Evolutionary conservation across 768 basidiomycete species (phyloP).

Genomic region (Plicaturopsis crispa): DNA sequence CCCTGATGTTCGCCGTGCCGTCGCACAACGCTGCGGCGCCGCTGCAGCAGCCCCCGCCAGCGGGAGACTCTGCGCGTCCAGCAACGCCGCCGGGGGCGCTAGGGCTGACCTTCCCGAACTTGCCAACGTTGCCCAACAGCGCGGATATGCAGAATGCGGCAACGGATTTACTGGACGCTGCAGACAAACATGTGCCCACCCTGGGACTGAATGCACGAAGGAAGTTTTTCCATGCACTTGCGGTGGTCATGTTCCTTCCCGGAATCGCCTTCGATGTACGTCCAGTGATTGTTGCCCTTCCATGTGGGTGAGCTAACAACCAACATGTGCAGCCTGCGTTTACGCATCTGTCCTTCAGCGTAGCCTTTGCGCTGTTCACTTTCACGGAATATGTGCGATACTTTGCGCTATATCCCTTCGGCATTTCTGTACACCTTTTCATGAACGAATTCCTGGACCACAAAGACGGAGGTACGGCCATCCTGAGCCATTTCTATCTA

Average conservation of each 20-base stretch:
- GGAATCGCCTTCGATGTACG: constrained; percentile 89
- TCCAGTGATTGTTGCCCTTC: constrained; percentile 16
- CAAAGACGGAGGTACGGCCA: constrained; percentile 92
- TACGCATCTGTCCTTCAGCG: constrained; percentile 89
- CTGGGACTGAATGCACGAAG: constrained; percentile 85
- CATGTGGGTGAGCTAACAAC: constrained; percentile 1
- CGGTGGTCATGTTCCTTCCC: constrained; percentile 94
- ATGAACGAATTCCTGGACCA: constrained; percentile 96
- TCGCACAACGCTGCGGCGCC: constrained; percentile 9
- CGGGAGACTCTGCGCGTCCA: too few relatives aligned
- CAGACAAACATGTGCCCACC: constrained; percentile 86
- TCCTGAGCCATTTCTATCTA: constrained; percentile 95
- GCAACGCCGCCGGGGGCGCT: constrained; percentile 18
- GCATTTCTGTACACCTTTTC: constrained; percentile 88
- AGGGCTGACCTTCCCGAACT: constrained; percentile 27
- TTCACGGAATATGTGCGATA: constrained; percentile 98
- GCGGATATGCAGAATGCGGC: constrained; percentile 57
- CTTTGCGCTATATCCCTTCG: constrained; percentile 96
- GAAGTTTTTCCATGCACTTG: constrained; percentile 95
- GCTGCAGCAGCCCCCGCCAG: constrained; percentile 9
- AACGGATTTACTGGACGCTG: constrained; percentile 67
- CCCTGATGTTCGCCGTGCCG: constrained; percentile 19
- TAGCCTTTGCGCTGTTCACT: constrained; percentile 89
- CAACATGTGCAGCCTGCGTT: constrained; percentile 76
- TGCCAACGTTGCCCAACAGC: constrained; percentile 45